A percentile compares a stretch with the other conserved stretches of the same genome.
These are phyloP conservation scores for Citrus medica DNA, from an alignment of 345 rosid genomes.

Conservation along the genomic window DNA sequence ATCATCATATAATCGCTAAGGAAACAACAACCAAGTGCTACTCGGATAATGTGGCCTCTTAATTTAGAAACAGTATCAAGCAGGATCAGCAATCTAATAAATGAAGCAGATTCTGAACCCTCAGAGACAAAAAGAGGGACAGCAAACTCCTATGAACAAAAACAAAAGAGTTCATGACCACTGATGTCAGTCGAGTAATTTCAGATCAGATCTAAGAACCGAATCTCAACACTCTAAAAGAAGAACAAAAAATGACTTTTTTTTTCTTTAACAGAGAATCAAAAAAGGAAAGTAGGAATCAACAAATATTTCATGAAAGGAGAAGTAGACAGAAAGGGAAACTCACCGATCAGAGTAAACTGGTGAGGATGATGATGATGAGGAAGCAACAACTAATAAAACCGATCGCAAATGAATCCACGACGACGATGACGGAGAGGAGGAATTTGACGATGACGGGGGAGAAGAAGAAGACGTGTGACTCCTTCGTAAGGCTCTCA, in stretches of 20 bases:
- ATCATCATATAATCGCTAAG: neutral
- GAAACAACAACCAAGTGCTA: neutral
- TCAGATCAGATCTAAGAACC: constrained; percentile 17
- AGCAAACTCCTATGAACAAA: neutral
- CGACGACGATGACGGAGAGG: constrained; percentile 48
- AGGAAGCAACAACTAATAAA: constrained; percentile 52
- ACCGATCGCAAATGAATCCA: constrained; percentile 70
- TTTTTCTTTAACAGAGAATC: neutral
- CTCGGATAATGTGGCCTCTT: neutral
- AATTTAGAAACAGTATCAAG: neutral
- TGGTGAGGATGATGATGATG: constrained; percentile 51
- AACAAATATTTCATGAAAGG: neutral
- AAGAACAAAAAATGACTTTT: neutral
- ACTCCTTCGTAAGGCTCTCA: constrained; percentile 60
- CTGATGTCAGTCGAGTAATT: neutral
- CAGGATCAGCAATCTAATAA: neutral
- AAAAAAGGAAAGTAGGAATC: neutral
- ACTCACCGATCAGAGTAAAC: constrained; percentile 48
- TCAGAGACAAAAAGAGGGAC: neutral
- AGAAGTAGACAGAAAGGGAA: constrained; percentile 3
- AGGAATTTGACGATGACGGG: constrained; percentile 31
- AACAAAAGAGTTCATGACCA: neutral
- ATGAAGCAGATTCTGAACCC: neutral
- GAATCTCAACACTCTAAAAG: neutral
- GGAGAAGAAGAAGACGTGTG: constrained; percentile 41